Conservation (phyloP, 1,139 yeast species). For the Suhomyces bokatorum region DNA sequence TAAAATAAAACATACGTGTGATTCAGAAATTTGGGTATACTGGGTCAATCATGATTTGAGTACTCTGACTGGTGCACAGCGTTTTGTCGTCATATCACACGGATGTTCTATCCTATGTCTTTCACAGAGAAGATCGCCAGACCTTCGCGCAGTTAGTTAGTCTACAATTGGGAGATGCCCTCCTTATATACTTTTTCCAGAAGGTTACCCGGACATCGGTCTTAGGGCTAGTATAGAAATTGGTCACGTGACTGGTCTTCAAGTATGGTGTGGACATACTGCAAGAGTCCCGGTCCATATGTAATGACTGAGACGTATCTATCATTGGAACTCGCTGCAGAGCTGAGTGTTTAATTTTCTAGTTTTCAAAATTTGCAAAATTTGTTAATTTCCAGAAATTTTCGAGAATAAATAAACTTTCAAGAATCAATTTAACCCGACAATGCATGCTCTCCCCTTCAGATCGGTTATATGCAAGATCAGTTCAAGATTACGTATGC, state of each 20-base stretch:
- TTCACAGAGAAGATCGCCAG: conserved; percentile 17
- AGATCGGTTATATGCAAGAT: no score
- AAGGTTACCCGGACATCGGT: conserved; percentile 6
- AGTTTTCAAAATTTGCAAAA: background rate
- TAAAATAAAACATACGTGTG: conserved; percentile 10
- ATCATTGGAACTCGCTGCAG: no score
- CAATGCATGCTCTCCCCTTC: no score
- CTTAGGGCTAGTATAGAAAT: conserved; percentile 4
- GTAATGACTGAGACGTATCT: no score
- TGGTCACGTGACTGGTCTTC: background rate
- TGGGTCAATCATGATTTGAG: conserved; percentile 48
- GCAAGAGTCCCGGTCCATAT: no score
- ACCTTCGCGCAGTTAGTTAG: conserved; percentile 12
- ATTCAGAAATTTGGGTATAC: conserved; percentile 52
- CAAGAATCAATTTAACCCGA: no score
- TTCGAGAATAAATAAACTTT: no score
- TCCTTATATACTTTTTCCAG: conserved; percentile 9
- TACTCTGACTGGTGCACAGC: conserved; percentile 58
- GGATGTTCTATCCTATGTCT: conserved; percentile 12
- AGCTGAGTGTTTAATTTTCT: no score
- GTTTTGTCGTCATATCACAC: conserved; percentile 42
- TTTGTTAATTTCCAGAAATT: background rate
- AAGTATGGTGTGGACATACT: no score
- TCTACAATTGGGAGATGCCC: background rate
- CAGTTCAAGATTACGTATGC: no score